phyloP scores from a whole-genome alignment of 306 rosid species.

The Cicer cuneatum region DNA sequence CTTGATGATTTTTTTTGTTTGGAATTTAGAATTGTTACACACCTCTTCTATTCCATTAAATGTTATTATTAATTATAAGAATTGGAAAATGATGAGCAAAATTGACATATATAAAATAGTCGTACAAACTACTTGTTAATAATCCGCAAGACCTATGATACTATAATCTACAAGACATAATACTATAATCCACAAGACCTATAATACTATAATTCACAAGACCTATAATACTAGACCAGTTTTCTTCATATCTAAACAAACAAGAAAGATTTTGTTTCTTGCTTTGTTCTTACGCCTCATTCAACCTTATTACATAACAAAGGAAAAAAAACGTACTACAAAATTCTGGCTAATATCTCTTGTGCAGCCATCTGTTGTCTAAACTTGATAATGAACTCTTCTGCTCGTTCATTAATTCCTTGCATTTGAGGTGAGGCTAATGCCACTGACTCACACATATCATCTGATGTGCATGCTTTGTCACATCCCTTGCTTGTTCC shows the following conservation, averaged over 20 bases:
- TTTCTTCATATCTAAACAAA: not conserved
- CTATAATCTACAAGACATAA: too few species aligned
- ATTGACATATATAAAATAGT: not conserved
- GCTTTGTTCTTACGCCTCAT: not conserved
- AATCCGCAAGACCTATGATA: not conserved
- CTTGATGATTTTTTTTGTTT: too few species aligned
- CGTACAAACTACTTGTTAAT: not conserved
- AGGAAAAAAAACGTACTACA: slow-evolving; percentile 18
- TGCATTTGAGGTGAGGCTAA: slow-evolving; percentile 66
- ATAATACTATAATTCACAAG: too few species aligned
- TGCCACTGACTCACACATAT: slow-evolving; percentile 70
- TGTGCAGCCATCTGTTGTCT: slow-evolving; percentile 62
- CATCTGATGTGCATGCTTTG: slow-evolving; percentile 45
- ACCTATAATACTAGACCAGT: not conserved
- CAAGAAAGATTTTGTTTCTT: not conserved
- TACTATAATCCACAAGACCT: not conserved
- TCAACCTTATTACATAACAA: not conserved
- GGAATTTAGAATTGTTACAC: too few species aligned
- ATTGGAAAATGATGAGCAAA: not conserved
- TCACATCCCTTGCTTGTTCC: slow-evolving; percentile 42
- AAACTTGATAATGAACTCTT: slow-evolving; percentile 66
- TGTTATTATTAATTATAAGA: too few species aligned
- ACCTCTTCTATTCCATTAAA: too few species aligned
- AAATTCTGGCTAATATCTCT: slow-evolving; percentile 53
- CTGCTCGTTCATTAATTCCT: slow-evolving; percentile 74